Conservation (phyloP, 805 yeast genomes). For the Yarrowia sp. region DNA sequence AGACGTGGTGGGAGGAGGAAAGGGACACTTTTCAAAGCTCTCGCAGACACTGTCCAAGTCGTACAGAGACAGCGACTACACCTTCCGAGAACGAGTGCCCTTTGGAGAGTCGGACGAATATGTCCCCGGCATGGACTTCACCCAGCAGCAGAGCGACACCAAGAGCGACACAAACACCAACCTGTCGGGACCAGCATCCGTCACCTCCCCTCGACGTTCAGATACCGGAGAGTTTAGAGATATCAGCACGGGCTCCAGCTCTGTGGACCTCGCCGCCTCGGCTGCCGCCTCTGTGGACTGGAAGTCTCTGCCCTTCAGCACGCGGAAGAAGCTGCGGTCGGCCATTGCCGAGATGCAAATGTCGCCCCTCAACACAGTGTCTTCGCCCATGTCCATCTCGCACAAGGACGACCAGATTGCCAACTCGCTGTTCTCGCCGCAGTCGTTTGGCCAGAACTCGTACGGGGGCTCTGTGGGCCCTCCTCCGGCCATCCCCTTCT, state of each 20-base stretch:
- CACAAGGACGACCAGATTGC: neutral
- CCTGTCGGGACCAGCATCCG: neutral
- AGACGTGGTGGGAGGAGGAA: neutral
- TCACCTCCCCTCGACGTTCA: conserved; percentile 1
- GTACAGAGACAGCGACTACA: conserved; percentile 18
- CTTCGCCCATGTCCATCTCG: conserved; percentile 18
- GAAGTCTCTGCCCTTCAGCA: conserved; percentile 14
- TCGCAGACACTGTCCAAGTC: conserved; percentile 20
- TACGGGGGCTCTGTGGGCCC: conserved; percentile 1
- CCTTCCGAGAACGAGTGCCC: conserved; percentile 17
- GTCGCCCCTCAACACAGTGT: conserved; percentile 17
- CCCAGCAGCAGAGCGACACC: conserved; percentile 15
- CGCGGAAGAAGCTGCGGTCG: conserved; percentile 8
- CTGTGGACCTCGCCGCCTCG: conserved; percentile 9
- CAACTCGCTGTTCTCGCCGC: conserved; percentile 16
- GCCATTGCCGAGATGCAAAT: conserved; percentile 20
- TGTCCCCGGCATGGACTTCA: conserved; percentile 24
- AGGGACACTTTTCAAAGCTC: conserved; percentile 13
- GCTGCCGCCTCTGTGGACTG: conserved; percentile 13
- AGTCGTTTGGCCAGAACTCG: conserved; percentile 21
- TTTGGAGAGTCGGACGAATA: conserved; percentile 22
- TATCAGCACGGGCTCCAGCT: conserved; percentile 1
- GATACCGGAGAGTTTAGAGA: conserved; percentile 5
- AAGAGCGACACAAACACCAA: neutral
- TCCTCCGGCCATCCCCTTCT: conserved; percentile 19